Evolutionary conservation across 345 rosid species (phyloP), one percentile per base, ranked within the genome.

Genomic region (Camelina hispida): DNA sequence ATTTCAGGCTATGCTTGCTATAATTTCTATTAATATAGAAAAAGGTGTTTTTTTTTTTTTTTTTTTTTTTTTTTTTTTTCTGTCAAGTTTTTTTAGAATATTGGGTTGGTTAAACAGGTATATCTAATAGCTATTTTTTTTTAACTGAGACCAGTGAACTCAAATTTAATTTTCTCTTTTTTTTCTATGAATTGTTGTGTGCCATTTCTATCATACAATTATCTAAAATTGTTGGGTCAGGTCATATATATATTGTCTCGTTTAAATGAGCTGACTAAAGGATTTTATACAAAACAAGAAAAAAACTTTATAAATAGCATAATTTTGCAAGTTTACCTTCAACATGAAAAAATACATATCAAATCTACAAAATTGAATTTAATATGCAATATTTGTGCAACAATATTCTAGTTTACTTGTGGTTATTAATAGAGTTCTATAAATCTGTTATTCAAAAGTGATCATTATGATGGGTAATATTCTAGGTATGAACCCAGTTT

Each of bases 31-130:
- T 1, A 2, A 20, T 20, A 44, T 38, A 38, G 3, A 42, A 7
- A 14, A 20, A 22, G 35, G 7, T 42, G 0, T 2, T 14, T 44
- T 62, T 6, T 32, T 32, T 30, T 30, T 5, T 32, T 32, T n/a
- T 34, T 34, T 22, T 42, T n/a, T 2, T 14, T 44, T 62, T 6
- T 2, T 14, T 44, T 62, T 6, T 34, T 34, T 22, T 42, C 13
- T 42, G 7, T 62, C 13, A 20, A 13, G 13, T 4, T 42, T 22
- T 62, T 42, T 20, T 22, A 60, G 18, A 52, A 10, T 12, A 32
- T 44, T 2, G 20, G 32, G 74, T 55, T 57, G 18, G 56, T 57
- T 57, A 56, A 69, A 44, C 18, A 57, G 46, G 73, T 44, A 13
- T 69, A 44, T 44, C 65, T 57, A 69, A 17, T 57, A 44, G 28